Conservation (phyloP, 257 asterid genomes). For the Mentha longifolia region DNA sequence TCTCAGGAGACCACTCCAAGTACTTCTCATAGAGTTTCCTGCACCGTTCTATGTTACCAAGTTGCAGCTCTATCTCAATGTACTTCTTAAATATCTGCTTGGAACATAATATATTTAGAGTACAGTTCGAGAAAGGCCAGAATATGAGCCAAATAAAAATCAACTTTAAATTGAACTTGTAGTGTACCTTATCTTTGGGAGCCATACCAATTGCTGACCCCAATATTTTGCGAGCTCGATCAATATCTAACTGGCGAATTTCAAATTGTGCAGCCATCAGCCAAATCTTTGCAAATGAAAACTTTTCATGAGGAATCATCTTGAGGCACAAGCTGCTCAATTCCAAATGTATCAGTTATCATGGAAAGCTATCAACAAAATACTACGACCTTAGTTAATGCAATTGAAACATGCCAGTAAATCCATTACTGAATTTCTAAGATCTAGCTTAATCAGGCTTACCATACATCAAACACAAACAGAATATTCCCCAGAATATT, state of each 20-base stretch:
- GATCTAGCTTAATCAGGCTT: constrained; percentile 4
- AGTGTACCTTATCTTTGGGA: constrained; percentile 66
- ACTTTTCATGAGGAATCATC: constrained; percentile 64
- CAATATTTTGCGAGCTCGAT: constrained; percentile 56
- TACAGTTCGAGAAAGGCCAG: constrained; percentile 15
- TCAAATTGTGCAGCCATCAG: constrained; percentile 95
- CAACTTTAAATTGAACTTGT: constrained; percentile 10
- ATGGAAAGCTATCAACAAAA: neutral
- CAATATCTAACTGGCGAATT: constrained; percentile 76
- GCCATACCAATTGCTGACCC: constrained; percentile 70
- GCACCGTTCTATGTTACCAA: constrained; percentile 89
- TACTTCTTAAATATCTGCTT: constrained; percentile 93
- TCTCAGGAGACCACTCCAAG: constrained; percentile 90
- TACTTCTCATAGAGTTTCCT: constrained; percentile 82
- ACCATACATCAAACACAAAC: constrained; percentile 3
- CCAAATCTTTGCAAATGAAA: constrained; percentile 93
- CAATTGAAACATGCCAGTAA: neutral
- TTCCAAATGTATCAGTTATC: constrained; percentile 28
- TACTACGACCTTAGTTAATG: neutral
- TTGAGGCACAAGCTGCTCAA: constrained; percentile 58
- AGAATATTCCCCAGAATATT: neutral
- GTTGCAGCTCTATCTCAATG: constrained; percentile 93
- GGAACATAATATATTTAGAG: constrained; percentile 28
- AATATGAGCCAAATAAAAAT: constrained; percentile 21
- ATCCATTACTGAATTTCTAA: neutral